phyloP scores from a whole-genome alignment of 2,329 filamentous ascomycete genomes.

The Arthrobotrys sinensis region DNA sequence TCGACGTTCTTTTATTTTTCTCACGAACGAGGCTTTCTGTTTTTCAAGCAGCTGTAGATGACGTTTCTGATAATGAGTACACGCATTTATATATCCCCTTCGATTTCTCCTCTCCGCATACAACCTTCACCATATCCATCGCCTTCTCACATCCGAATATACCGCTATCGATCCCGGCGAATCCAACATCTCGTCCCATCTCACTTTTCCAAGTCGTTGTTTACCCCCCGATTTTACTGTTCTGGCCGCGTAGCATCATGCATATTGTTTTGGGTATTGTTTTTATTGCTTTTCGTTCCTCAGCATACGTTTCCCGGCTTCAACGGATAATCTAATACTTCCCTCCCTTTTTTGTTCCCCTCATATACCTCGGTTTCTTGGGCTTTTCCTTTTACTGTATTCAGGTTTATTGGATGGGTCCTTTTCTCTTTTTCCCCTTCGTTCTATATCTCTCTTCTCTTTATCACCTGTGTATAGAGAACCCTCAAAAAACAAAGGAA shows the following conservation, averaged over 20 bases:
- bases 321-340: conserved; percentile 62
- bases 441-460: conserved; percentile 43
- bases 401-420: conserved; percentile 49
- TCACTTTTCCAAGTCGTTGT: conserved; percentile 17
- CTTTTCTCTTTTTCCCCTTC: conserved; percentile 26
- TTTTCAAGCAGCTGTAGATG: conserved; percentile 60
- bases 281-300: conserved; percentile 32
- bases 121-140: conserved; percentile 2
- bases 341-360: conserved; percentile 38
- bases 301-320: conserved; percentile 54
- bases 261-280: conserved; percentile 50
- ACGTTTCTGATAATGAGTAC: conserved; percentile 61
- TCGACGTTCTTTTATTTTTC: conserved; percentile 43
- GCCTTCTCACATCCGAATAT: conserved; percentile 7
- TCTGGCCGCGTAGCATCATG: conserved; percentile 53
- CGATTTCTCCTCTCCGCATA: conserved; percentile 55
- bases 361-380: conserved; percentile 52
- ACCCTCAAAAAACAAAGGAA: conserved; percentile 42
- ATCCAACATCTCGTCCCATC: conserved; percentile 46
- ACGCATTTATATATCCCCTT: conserved; percentile 55
- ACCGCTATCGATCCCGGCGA: conserved; percentile 40
- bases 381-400: conserved; percentile 61
- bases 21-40: conserved; percentile 51
- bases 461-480: conserved; percentile 54
- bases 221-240: conserved; percentile 31